phyloP scores from a whole-genome alignment of 805 yeast species.

The Suhomyces sp. region DNA sequence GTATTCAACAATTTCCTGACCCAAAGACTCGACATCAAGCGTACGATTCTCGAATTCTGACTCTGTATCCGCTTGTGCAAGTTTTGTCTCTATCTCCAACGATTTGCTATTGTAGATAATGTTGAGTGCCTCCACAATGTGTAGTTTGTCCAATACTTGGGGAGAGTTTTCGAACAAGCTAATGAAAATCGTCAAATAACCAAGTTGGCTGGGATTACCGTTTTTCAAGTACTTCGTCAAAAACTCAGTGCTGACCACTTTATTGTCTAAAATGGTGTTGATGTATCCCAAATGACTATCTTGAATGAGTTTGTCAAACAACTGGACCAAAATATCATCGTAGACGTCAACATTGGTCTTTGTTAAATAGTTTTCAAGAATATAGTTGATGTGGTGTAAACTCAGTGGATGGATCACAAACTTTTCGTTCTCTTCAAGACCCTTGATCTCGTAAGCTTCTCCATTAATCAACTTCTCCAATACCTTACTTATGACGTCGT shows the following conservation, averaged over 20 bases:
- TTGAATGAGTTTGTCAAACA: slow-evolving; percentile 3
- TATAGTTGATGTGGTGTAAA: slow-evolving; percentile 4
- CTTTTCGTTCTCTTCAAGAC: slow-evolving; percentile 23
- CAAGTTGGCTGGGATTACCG: neutral
- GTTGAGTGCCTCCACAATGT: slow-evolving; percentile 5
- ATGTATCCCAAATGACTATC: neutral
- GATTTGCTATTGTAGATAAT: neutral
- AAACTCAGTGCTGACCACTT: neutral
- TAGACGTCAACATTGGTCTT: too few relatives aligned
- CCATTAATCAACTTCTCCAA: slow-evolving; percentile 39
- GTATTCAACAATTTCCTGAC: slow-evolving; percentile 14
- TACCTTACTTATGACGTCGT: slow-evolving; percentile 24
- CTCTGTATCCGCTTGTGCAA: too few relatives aligned
- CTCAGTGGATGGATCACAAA: neutral
- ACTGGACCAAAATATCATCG: neutral
- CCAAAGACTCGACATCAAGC: neutral
- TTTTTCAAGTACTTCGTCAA: slow-evolving; percentile 1
- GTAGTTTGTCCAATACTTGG: slow-evolving; percentile 1
- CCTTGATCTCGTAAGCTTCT: slow-evolving; percentile 29
- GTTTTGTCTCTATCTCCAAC: neutral
- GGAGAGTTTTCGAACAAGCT: slow-evolving; percentile 7
- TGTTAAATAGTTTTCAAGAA: slow-evolving; percentile 1
- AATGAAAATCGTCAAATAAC: slow-evolving; percentile 3
- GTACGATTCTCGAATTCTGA: neutral
- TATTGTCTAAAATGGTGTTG: neutral